Evolutionary conservation across 2,329 filamentous ascomycete species (phyloP).

Genomic region (Dothistroma pini): DNA sequence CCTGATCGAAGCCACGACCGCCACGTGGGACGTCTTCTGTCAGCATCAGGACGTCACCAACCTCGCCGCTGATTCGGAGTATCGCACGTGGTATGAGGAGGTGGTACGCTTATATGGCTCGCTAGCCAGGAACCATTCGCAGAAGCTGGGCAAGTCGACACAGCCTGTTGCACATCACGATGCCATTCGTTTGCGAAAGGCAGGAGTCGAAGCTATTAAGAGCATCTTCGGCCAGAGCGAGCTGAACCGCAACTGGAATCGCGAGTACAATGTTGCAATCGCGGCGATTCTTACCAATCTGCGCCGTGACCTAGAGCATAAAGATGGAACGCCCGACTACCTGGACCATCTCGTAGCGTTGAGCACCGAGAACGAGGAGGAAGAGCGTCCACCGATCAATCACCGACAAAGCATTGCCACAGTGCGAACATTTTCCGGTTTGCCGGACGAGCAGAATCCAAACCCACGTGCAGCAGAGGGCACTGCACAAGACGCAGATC

Average conservation of each 20-base stretch:
- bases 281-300: conserved; percentile 85
- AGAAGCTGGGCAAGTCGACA: conserved; percentile 33
- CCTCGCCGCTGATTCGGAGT: conserved; percentile 79
- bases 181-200: conserved; percentile 59
- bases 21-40: conserved; percentile 85
- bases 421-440: conserved; percentile 59
- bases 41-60: conserved; percentile 80
- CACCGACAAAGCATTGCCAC: conserved; percentile 77
- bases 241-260: conserved; percentile 28
- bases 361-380: conserved; percentile 62
- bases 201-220: conserved; percentile 66
- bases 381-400: conserved; percentile 61
- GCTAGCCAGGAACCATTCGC: conserved; percentile 61
- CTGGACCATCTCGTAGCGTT: conserved; percentile 66
- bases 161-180: conserved; percentile 58
- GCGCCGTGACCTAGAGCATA: conserved; percentile 55
- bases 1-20: conserved; percentile 85
- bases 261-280: conserved; percentile 71
- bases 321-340: conserved; percentile 55
- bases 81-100: conserved; percentile 75
- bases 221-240: conserved; percentile 71
- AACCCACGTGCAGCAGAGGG: conserved; percentile 66
- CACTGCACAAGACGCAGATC: conserved; percentile 82
- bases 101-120: conserved; percentile 75
- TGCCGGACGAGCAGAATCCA: conserved; percentile 57